These are phyloP conservation scores for Cyphellophora europaea DNA, from an alignment of 2,329 filamentous ascomycete species.

Conservation along the genomic window DNA sequence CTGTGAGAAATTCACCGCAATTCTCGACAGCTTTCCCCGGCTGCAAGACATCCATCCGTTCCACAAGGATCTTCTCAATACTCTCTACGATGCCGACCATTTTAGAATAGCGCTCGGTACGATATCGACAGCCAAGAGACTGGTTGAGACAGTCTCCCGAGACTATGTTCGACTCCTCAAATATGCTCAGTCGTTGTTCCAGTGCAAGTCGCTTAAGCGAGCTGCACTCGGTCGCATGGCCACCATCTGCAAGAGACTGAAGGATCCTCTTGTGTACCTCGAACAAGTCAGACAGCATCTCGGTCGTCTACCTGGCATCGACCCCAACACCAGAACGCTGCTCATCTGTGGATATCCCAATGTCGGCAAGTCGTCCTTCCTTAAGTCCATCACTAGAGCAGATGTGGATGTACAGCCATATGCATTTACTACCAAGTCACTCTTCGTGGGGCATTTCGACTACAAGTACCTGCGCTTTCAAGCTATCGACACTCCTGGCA, in stretches of 20 bases:
- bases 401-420: constrained; percentile 97
- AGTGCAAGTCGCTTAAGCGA: constrained; percentile 98
- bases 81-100: constrained; percentile 95
- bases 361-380: constrained; percentile 92
- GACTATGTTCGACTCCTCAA: constrained; percentile 95
- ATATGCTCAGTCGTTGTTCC: constrained; percentile 93
- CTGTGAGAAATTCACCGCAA: constrained; percentile 81
- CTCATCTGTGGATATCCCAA: constrained; percentile 98
- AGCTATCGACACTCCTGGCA: constrained; percentile 97
- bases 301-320: constrained; percentile 94
- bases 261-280: constrained; percentile 88
- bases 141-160: constrained; percentile 91
- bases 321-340: constrained; percentile 91
- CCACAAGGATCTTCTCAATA: constrained; percentile 87
- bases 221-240: constrained; percentile 97
- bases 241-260: constrained; percentile 87
- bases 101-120: constrained; percentile 96
- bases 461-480: constrained; percentile 88
- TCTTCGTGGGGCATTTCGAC: constrained; percentile 97
- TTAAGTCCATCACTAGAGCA: constrained; percentile 82
- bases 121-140: constrained; percentile 86
- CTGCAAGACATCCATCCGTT: constrained; percentile 94
- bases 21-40: constrained; percentile 86
- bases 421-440: constrained; percentile 93
- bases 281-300: constrained; percentile 96